phyloP scores from a whole-genome alignment of 139 green algal genomes.

The Limnomonas spitsbergensis region DNA sequence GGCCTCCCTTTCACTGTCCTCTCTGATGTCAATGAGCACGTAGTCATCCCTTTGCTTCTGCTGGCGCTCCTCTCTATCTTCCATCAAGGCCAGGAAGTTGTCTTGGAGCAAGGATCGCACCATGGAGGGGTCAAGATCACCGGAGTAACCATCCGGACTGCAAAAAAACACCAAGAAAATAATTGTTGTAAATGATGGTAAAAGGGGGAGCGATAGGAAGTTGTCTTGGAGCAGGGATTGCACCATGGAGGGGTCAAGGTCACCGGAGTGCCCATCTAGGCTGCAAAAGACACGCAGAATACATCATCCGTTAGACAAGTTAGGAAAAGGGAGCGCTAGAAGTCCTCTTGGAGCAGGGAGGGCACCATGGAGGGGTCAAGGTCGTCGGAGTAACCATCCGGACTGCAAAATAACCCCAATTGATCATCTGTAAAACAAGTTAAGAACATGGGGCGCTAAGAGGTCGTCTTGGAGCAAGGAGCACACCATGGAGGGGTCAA shows the following conservation, averaged over 20 bases:
- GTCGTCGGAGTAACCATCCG: neutral
- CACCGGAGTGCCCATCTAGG: neutral
- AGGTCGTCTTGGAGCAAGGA: neutral
- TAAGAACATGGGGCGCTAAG: neutral
- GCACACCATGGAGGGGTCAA: neutral
- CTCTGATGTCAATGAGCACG: neutral
- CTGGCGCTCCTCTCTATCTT: neutral
- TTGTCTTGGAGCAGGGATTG: too few relatives aligned
- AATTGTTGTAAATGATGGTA: too few relatives aligned
- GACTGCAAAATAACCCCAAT: neutral
- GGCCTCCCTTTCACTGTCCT: neutral
- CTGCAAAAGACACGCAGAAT: neutral
- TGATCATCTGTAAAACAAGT: neutral
- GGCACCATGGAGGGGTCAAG: neutral
- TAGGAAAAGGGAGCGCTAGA: neutral
- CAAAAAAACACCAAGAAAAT: neutral
- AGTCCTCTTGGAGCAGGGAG: too few relatives aligned
- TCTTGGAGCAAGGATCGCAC: slow-evolving; percentile 1
- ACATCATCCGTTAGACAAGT: neutral
- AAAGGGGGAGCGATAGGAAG: neutral
- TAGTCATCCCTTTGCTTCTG: neutral
- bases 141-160: neutral
- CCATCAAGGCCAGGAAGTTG: neutral
- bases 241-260: neutral
- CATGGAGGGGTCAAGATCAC: neutral